phyloP scores from a whole-genome alignment of 768 basidiomycete genomes.

The Mycena floridula region DNA sequence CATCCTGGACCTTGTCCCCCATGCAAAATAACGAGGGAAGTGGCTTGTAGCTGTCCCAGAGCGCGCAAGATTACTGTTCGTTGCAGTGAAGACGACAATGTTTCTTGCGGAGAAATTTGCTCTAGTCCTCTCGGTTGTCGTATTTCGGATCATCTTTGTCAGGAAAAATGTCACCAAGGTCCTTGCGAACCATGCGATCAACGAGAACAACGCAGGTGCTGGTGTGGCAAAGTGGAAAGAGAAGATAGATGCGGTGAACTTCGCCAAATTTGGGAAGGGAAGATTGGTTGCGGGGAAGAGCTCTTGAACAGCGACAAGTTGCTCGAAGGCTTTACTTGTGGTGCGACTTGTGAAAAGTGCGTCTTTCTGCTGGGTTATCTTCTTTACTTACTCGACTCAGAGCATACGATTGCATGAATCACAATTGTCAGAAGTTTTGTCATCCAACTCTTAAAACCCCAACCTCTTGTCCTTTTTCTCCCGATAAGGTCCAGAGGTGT shows the following conservation, averaged over 20 bases:
- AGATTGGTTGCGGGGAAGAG: constrained; percentile 53
- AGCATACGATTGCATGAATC: constrained; percentile 70
- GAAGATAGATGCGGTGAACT: constrained; percentile 63
- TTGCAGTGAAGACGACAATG: constrained; percentile 39
- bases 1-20: constrained; percentile 98
- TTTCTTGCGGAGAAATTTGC: constrained; percentile 41
- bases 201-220: constrained; percentile 57
- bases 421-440: constrained; percentile 68
- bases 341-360: constrained; percentile 50
- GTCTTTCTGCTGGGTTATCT: background rate
- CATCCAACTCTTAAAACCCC: constrained; percentile 54
- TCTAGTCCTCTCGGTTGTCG: constrained; percentile 53
- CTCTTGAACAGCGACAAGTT: background rate
- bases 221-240: constrained; percentile 67
- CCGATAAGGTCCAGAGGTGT: constrained; percentile 61
- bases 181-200: constrained; percentile 61
- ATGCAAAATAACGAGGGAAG: constrained; percentile 72
- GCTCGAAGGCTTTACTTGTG: constrained; percentile 46
- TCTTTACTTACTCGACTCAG: constrained; percentile 24
- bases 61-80: constrained; percentile 51
- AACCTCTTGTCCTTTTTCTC: constrained; percentile 63
- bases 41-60: constrained; percentile 76
- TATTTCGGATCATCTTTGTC: constrained; percentile 60
- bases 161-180: constrained; percentile 69
- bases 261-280: constrained; percentile 37